phyloP scores from a whole-genome alignment of 176 grass and related monocot genomes.

The Oryza nivara region DNA sequence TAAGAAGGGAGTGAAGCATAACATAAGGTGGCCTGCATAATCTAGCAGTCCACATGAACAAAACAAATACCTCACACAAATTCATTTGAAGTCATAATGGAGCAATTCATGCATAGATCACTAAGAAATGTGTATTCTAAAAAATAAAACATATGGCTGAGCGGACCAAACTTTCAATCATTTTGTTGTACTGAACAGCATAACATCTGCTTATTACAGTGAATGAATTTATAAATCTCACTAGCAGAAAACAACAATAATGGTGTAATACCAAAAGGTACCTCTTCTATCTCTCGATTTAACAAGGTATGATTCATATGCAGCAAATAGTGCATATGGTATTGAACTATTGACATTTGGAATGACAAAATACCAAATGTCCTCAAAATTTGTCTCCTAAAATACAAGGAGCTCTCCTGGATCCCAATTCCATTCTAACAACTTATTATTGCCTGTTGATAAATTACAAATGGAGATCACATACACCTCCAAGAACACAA shows the following conservation, averaged over 20 bases:
- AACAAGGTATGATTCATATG: constrained; percentile 1
- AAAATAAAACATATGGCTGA: neutral
- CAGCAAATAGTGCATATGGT: neutral
- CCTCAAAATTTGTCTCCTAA: constrained; percentile 16
- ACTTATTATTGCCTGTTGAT: neutral
- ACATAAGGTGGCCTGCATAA: neutral
- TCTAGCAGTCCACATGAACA: neutral
- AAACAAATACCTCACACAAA: neutral
- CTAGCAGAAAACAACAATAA: neutral
- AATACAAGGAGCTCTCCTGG: neutral
- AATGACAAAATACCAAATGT: constrained; percentile 30
- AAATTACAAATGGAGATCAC: neutral
- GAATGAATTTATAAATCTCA: neutral
- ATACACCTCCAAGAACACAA: neutral
- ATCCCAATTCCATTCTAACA: neutral
- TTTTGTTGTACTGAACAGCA: neutral
- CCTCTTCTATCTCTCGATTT: neutral
- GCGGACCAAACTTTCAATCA: no score
- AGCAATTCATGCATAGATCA: neutral
- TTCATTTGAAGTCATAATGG: neutral
- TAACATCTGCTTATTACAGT: neutral
- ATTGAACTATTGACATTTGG: constrained; percentile 9
- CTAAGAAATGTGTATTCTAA: neutral
- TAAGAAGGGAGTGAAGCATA: no score
- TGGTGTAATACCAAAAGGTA: neutral